Evolutionary conservation across 805 yeast genomes (phyloP), one percentile per base, ranked within the genome.

Genomic region (Ogataea dorogensis): DNA sequence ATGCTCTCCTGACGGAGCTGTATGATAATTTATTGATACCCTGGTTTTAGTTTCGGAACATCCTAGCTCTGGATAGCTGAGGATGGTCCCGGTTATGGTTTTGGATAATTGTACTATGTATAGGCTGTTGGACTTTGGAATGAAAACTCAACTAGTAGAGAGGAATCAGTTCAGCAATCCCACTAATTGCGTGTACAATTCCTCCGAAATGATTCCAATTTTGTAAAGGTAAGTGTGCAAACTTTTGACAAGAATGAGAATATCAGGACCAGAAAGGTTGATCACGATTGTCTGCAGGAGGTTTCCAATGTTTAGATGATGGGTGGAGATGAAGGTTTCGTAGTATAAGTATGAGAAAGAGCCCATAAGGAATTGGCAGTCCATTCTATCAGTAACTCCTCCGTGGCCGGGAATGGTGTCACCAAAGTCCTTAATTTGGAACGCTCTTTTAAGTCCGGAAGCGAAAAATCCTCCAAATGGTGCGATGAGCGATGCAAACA

Each of bases 381-480:
- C 98, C 69, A 93, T 81, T 65, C 98, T 77, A 60, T 93, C 98
- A 17, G 97, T 89, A 49, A 93, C 81, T 50, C 98, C 98, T 46
- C 98, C 98, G 58, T 93, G 98, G 20, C 98, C 98, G 11, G 98
- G 98, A 50, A 93, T 93, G 7, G 98, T 91, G 56, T 91, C 95
- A 49, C 98, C 98, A 56, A 93, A 93, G 64, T 93, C 98, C 65
- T 93, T 93, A 37, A 89, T 88, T 55, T 91, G 86, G 66, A 93
- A 89, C 10, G 98, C 87, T 64, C 98, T 79, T 68, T 93, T 93
- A 51, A 93, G 71, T n/a, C 98, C 98, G 36, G 94, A 82, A 5
- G 98, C 98, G 54, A 93, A 93, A 61, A 93, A 93, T 2, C 98
- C 98, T 36, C 98, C 98, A 58, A 93, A 93, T 42, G 98, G 98